Evolutionary conservation across 108 stramenopile genomes (phyloP).

Genomic region (Nitzschia putrida): DNA sequence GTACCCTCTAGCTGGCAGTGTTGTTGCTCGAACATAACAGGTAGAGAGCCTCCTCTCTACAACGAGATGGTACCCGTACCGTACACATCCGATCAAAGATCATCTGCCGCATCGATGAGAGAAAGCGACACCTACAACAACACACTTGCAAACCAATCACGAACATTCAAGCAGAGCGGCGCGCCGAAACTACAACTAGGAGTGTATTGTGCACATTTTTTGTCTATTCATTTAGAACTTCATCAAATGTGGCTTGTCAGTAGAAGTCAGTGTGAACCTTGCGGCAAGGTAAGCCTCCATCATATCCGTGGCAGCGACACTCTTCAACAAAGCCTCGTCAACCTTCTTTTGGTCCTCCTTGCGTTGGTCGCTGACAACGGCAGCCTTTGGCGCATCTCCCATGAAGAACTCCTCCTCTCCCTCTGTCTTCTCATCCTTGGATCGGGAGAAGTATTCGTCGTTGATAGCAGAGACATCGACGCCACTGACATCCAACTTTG

Average conservation of each 20-base stretch:
- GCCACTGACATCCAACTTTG: slow-evolving; percentile 88
- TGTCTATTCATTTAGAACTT: slow-evolving; percentile 77
- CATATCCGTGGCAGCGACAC: slow-evolving; percentile 72
- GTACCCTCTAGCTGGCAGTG: too few species aligned
- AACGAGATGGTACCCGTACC: too few species aligned
- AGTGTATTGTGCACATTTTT: not conserved
- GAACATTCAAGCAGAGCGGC: too few species aligned
- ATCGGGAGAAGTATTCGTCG: slow-evolving; percentile 94
- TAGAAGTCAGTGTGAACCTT: slow-evolving; percentile 87
- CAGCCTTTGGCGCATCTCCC: slow-evolving; percentile 81
- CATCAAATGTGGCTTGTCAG: slow-evolving; percentile 97
- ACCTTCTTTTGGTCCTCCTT: slow-evolving; percentile 96
- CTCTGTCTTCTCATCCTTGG: slow-evolving; percentile 55
- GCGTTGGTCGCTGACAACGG: slow-evolving; percentile 86
- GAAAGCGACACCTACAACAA: too few species aligned
- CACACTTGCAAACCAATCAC: too few species aligned
- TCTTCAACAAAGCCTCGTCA: slow-evolving; percentile 84
- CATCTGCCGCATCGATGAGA: too few species aligned
- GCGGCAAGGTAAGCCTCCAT: slow-evolving; percentile 94
- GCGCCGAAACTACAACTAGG: too few species aligned
- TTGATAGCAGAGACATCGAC: slow-evolving; percentile 86
- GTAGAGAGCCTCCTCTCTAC: too few species aligned
- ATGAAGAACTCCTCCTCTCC: slow-evolving; percentile 90
- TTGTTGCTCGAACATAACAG: too few species aligned
- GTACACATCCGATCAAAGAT: too few species aligned